Conservation (phyloP, 768 basidiomycete species). For the Auricularia heimuer region DNA sequence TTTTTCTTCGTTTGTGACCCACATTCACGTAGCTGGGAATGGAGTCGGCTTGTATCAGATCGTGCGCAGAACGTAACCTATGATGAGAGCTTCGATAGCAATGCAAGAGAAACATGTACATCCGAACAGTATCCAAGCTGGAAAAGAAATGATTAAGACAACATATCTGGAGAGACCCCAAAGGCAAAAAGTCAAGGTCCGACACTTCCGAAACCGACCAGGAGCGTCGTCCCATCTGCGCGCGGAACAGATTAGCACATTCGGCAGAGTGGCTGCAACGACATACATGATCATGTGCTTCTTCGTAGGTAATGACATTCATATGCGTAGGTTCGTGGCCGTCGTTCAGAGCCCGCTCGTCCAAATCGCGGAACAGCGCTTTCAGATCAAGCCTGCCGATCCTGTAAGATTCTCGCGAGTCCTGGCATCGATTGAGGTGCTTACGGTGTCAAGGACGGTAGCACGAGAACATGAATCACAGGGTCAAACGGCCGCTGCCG, state of each 20-base stretch:
- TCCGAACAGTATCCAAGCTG: neutral
- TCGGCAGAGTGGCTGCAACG: conserved; percentile 6
- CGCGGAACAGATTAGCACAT: neutral
- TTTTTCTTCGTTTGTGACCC: too few species aligned
- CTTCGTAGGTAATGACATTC: conserved; percentile 52
- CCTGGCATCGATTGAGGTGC: neutral
- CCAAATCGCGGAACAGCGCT: conserved; percentile 56
- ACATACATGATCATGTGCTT: conserved; percentile 54
- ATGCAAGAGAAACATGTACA: neutral
- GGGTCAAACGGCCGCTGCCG: conserved; percentile 56
- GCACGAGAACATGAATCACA: conserved; percentile 58
- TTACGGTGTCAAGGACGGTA: conserved; percentile 62
- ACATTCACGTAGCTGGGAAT: too few species aligned
- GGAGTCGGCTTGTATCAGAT: too few species aligned
- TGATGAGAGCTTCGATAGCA: neutral
- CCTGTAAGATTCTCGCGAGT: neutral
- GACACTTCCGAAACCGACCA: conserved; percentile 42
- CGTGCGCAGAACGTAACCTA: too few species aligned
- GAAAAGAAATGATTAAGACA: neutral
- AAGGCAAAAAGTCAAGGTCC: conserved; percentile 46
- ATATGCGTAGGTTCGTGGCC: conserved; percentile 59
- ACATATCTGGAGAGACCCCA: conserved; percentile 33
- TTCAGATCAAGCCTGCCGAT: conserved; percentile 41
- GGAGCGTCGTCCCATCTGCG: conserved; percentile 39
- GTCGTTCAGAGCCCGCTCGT: conserved; percentile 43